Percentiles rank a stretch among this genome's conserved stretches.
phyloP scores from a whole-genome alignment of 805 yeast genomes.

The Kazachstania psychrophila region DNA sequence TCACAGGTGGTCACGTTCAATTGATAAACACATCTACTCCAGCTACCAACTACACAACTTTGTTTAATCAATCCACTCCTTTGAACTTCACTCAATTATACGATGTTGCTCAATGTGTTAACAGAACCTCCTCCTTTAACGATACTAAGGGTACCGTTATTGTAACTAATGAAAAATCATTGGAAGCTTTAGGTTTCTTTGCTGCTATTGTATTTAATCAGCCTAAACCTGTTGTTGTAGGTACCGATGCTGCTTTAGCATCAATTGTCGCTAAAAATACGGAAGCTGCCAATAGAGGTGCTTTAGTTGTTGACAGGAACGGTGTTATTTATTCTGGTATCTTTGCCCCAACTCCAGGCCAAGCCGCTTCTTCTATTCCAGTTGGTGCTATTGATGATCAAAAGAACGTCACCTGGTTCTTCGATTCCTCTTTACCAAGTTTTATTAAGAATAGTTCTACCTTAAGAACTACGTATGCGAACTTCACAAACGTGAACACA shows the following conservation, averaged over 20 bases:
- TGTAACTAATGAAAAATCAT: constrained; percentile 13
- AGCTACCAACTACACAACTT: constrained; percentile 9
- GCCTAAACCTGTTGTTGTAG: constrained; percentile 19
- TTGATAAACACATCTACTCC: constrained; percentile 7
- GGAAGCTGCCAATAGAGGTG: constrained; percentile 15
- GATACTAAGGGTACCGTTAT: constrained; percentile 17
- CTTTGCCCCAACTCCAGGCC: constrained; percentile 13
- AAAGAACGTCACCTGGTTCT: constrained; percentile 20
- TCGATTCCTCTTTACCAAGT: constrained; percentile 18
- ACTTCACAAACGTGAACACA: constrained; percentile 15
- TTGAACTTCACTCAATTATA: constrained; percentile 20
- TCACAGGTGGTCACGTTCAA: constrained; percentile 19
- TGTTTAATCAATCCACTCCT: constrained; percentile 15
- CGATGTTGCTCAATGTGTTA: constrained; percentile 12
- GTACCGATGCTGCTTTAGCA: constrained; percentile 15
- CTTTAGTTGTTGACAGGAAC: constrained; percentile 15
- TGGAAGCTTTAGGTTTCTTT: constrained; percentile 25
- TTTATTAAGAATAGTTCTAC: constrained; percentile 14
- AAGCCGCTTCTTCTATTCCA: constrained; percentile 13
- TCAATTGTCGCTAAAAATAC: constrained; percentile 16
- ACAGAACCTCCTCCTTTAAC: constrained; percentile 8
- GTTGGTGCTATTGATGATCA: constrained; percentile 18
- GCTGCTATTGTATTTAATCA: constrained; percentile 17
- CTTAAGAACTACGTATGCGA: constrained; percentile 14
- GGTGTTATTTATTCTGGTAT: constrained; percentile 20